Conservation (phyloP, 805 yeast genomes). For the Lipomyces yamadae region DNA sequence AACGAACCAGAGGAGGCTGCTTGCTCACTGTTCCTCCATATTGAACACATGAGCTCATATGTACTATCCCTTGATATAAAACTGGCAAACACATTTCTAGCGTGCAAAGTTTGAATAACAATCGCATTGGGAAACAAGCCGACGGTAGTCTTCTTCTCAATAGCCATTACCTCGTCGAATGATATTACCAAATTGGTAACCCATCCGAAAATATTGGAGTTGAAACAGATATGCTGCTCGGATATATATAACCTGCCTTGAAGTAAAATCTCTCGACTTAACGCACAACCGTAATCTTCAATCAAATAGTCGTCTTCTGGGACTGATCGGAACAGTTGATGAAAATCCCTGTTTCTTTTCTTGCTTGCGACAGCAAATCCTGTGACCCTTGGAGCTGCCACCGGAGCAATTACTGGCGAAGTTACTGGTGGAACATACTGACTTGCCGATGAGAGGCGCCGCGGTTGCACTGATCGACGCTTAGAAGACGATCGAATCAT, state of each 20-base stretch:
- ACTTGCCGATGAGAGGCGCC: conserved; percentile 31
- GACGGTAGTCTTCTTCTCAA: conserved; percentile 84
- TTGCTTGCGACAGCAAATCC: conserved; percentile 55
- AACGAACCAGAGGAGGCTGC: conserved; percentile 20
- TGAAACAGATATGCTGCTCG: conserved; percentile 79
- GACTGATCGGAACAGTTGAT: conserved; percentile 67
- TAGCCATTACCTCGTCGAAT: conserved; percentile 66
- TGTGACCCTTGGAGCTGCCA: conserved; percentile 26
- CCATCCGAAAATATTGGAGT: conserved; percentile 89
- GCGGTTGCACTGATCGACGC: conserved; percentile 17
- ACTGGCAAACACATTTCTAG: conserved; percentile 81
- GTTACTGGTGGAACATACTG: not conserved
- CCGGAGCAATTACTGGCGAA: conserved; percentile 3
- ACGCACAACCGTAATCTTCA: conserved; percentile 89
- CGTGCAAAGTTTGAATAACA: conserved; percentile 63
- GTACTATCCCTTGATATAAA: conserved; percentile 82
- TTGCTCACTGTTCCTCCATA: conserved; percentile 59
- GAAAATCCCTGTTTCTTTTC: conserved; percentile 75
- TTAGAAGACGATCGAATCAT: conserved; percentile 15
- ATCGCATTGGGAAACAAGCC: conserved; percentile 93
- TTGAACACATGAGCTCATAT: conserved; percentile 65
- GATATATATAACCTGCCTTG: conserved; percentile 88
- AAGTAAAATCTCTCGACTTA: conserved; percentile 79
- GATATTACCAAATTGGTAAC: conserved; percentile 78
- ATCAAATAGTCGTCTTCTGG: conserved; percentile 72